These are phyloP conservation scores for Alternaria arborescens DNA, from an alignment of 2,329 filamentous ascomycete species.

Conservation along the genomic window DNA sequence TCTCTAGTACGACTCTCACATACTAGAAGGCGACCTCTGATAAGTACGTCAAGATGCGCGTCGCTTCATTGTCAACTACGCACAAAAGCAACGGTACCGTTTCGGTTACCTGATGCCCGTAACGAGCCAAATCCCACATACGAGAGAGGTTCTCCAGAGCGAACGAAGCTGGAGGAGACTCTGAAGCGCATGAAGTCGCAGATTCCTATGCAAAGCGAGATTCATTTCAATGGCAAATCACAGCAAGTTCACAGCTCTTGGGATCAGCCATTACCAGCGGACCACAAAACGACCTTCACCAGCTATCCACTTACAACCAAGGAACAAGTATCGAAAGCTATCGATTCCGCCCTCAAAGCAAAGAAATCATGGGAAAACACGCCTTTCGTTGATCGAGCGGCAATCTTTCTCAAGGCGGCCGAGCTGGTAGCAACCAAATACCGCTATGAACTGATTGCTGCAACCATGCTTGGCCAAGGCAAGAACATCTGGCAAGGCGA, in stretches of 20 bases:
- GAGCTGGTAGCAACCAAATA: constrained; percentile 90
- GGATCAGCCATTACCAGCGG: constrained; percentile 40
- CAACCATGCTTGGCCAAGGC: constrained; percentile 93
- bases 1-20: constrained; percentile 18
- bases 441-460: constrained; percentile 92
- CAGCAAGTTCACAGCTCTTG: constrained; percentile 33
- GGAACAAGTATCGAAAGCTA: constrained; percentile 77
- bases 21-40: constrained; percentile 22
- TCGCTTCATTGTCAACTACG: constrained; percentile 28
- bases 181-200: constrained; percentile 37
- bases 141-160: constrained; percentile 39
- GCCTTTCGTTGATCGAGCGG: constrained; percentile 87
- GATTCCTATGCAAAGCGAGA: constrained; percentile 38
- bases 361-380: constrained; percentile 84
- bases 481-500: constrained; percentile 99
- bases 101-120: constrained; percentile 37
- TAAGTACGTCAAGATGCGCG: constrained; percentile 17
- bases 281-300: constrained; percentile 76
- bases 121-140: constrained; percentile 45
- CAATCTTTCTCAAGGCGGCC: constrained; percentile 93
- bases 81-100: constrained; percentile 40
- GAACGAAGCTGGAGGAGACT: constrained; percentile 33
- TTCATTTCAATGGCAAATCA: constrained; percentile 37
- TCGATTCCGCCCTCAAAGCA: constrained; percentile 81
- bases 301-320: constrained; percentile 81